A percentile compares a stretch with the other conserved stretches of the same genome.
These are phyloP conservation scores for Chenopodium quinoa DNA, from an alignment of 148 eudicot genomes.

Conservation along the genomic window DNA sequence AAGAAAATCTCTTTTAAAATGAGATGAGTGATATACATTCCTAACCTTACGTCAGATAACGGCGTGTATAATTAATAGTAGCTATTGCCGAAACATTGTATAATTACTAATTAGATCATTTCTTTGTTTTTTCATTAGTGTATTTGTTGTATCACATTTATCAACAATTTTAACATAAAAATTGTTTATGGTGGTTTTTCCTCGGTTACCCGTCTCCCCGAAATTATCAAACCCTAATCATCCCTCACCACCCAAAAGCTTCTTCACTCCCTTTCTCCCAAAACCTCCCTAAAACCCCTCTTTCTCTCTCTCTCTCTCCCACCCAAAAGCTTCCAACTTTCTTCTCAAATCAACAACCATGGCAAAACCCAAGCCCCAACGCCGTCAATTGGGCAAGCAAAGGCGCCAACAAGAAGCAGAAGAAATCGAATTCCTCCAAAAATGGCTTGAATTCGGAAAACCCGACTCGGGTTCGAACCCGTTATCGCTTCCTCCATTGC, in stretches of 20 bases:
- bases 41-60: too few species aligned
- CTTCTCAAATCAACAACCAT: conserved; percentile 21
- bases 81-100: too few species aligned
- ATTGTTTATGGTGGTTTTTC: too few species aligned
- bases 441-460: conserved; percentile 61
- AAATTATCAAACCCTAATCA: background rate
- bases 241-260: background rate
- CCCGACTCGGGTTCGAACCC: conserved; percentile 85
- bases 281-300: conserved; percentile 3
- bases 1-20: too few species aligned
- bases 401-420: conserved; percentile 48
- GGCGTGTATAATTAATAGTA: too few species aligned
- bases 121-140: too few species aligned
- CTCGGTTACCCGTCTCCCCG: background rate
- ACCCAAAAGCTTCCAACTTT: background rate
- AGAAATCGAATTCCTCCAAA: conserved; percentile 59
- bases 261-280: background rate
- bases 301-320: too few species aligned
- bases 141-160: too few species aligned
- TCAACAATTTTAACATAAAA: too few species aligned
- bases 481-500: conserved; percentile 50
- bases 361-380: conserved; percentile 48
- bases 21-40: too few species aligned
- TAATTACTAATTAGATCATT: too few species aligned
- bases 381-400: conserved; percentile 38